Evolutionary conservation across 192 early-diverging fungal genomes (phyloP), one percentile per base, ranked within the genome.

Genomic region (Thoreauomyces humboldtii): DNA sequence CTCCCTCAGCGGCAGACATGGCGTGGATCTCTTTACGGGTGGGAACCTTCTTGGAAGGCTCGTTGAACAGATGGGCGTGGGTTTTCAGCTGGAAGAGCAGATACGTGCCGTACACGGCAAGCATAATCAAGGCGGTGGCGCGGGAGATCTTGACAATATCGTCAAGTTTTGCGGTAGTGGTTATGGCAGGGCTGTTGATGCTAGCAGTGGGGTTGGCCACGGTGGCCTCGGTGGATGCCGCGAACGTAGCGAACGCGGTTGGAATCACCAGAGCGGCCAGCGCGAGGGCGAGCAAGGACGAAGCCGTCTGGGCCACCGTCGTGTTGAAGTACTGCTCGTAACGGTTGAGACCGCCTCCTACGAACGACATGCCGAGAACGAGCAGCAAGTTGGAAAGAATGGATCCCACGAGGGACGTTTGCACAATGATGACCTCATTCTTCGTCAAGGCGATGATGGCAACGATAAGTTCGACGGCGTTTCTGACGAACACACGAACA

Each of bases 41-140:
- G 7, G 50, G 50, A 22, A 52, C 50, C 27, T 52, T 52, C 27
- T 52, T 22, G 21, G 24, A 28, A 22, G n/a, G 21, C 27, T 28
- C 28, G 24, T 52, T 22, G 27, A 52, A 52, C 50, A 52, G 50
- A 22, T 28, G 50, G 21, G 50, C 50, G 63, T 97, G 92, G 7
- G 93, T 93, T 65, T 86, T 85, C 50, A 95, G 83, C 80, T 92
- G 93, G 82, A 96, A 98, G 4, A 90, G 35, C 42, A 96, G 62
- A 61, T 67, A 84, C 11, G 45, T 27, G 47, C 48, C 36, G 59
- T 80, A 81, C 19, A 72, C 44, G 43, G 55, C 5, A 44, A 81
- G 61, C 22, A 80, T 48, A 14, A 92, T 52, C 25, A 52, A n/a
- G 24, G 50, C 50, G 22, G 50, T 52, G 17, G 50, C 50, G 50